These are phyloP conservation scores for Daldinia caldariorum DNA, from an alignment of 495 filamentous ascomycete genomes.

Conservation along the genomic window DNA sequence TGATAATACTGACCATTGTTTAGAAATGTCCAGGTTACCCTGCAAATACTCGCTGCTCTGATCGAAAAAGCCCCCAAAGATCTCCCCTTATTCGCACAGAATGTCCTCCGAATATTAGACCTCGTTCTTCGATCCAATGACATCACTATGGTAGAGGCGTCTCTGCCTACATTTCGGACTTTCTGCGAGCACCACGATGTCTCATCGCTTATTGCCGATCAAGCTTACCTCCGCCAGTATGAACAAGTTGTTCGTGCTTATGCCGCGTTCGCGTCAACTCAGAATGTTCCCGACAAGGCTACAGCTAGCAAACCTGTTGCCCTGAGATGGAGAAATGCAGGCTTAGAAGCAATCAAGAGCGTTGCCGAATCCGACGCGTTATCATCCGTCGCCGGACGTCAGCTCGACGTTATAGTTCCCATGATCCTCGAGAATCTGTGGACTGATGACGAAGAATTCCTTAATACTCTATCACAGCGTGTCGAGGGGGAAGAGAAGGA, in stretches of 20 bases:
- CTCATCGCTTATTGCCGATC: slow-evolving; percentile 78
- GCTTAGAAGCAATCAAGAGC: slow-evolving; percentile 79
- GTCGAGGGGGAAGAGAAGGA: slow-evolving; percentile 71
- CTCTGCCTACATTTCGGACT: slow-evolving; percentile 80
- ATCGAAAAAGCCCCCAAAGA: slow-evolving; percentile 93
- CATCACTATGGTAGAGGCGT: slow-evolving; percentile 89
- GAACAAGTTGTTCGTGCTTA: slow-evolving; percentile 80
- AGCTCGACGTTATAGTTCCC: slow-evolving; percentile 78
- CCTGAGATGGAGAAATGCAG: slow-evolving; percentile 84
- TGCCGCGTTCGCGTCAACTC: slow-evolving; percentile 76
- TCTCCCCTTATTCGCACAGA: slow-evolving; percentile 83
- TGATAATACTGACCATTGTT: slow-evolving; percentile 11
- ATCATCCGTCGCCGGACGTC: slow-evolving; percentile 74
- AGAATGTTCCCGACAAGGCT: slow-evolving; percentile 56
- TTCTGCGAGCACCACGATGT: slow-evolving; percentile 85
- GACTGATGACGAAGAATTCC: slow-evolving; percentile 74
- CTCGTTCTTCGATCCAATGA: slow-evolving; percentile 81
- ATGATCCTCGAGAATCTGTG: slow-evolving; percentile 86
- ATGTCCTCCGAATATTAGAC: slow-evolving; percentile 80
- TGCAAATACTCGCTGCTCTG: slow-evolving; percentile 85
- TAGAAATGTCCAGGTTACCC: slow-evolving; percentile 91
- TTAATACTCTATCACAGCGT: slow-evolving; percentile 68
- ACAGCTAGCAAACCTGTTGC: slow-evolving; percentile 73
- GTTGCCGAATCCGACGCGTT: slow-evolving; percentile 81
- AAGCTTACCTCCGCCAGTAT: slow-evolving; percentile 83